Conservation (phyloP, 352 stramenopile species). For the Phytopythium chamaehyphon region DNA sequence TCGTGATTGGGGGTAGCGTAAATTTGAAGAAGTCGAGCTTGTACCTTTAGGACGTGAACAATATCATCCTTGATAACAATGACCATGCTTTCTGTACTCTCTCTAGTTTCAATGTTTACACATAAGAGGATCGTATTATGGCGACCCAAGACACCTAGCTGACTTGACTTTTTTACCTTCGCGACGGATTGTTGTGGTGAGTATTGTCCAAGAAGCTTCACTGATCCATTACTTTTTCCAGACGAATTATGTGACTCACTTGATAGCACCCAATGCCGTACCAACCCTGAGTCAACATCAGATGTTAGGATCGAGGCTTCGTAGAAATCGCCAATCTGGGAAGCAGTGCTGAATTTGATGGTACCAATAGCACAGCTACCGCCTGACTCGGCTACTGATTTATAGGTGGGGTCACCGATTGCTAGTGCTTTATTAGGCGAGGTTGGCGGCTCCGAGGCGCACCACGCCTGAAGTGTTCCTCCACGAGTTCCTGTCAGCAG, state of each 20-base stretch:
- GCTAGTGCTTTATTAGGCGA: constrained; percentile 2
- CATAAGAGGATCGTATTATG: constrained; percentile 26
- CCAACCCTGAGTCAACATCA: constrained; percentile 20
- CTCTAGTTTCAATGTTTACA: constrained; percentile 47
- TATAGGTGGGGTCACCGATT: not conserved
- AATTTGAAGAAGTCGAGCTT: constrained; percentile 33
- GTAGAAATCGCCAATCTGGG: not conserved
- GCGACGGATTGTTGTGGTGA: not conserved
- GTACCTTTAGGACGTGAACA: constrained; percentile 69
- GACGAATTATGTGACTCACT: no score
- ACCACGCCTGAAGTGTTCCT: constrained; percentile 55
- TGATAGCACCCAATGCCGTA: constrained; percentile 52
- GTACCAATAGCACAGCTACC: constrained; percentile 14
- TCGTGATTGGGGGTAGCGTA: constrained; percentile 12
- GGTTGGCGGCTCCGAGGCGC: constrained; percentile 21
- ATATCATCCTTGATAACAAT: constrained; percentile 44
- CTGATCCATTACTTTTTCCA: not conserved
- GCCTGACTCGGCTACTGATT: constrained; percentile 3
- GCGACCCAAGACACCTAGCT: constrained; percentile 12
- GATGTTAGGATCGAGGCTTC: constrained; percentile 30
- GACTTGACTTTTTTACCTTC: not conserved
- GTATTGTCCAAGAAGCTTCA: constrained; percentile 1
- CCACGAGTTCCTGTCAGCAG: constrained; percentile 40
- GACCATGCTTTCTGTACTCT: constrained; percentile 44
- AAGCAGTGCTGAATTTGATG: not conserved